Evolutionary conservation across 2,329 filamentous ascomycete species (phyloP).

Genomic region (Diplocarpon rosae): DNA sequence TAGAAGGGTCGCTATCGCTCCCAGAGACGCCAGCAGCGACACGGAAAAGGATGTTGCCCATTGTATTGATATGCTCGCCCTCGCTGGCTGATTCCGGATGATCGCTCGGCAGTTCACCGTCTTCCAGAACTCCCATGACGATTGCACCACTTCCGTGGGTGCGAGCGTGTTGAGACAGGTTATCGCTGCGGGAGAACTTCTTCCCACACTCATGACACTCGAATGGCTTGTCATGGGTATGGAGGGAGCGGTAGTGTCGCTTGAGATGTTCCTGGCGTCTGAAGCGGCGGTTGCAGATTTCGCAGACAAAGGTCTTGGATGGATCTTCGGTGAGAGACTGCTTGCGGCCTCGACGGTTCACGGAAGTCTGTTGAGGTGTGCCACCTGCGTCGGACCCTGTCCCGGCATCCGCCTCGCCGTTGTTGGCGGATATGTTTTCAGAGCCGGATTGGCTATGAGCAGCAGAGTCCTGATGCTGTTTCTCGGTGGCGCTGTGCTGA

Average conservation of each 20-base stretch:
- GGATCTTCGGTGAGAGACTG: conserved; percentile 96
- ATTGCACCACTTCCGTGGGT: conserved; percentile 87
- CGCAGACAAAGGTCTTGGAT: conserved; percentile 96
- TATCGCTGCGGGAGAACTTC: conserved; percentile 97
- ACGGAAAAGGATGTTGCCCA: conserved; percentile 74
- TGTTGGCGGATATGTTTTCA: conserved; percentile 30
- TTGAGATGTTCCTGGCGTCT: conserved; percentile 97
- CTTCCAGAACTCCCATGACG: conserved; percentile 78
- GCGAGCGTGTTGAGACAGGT: conserved; percentile 88
- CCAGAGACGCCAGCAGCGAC: conserved; percentile 63
- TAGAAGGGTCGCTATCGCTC: conserved; percentile 43
- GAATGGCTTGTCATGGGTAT: conserved; percentile 98
- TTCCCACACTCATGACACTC: conserved; percentile 97
- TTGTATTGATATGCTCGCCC: conserved; percentile 52
- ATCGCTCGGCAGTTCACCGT: conserved; percentile 45
- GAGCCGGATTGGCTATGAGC: conserved; percentile 33
- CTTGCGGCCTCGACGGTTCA: conserved; percentile 92
- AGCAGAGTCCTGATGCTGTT: conserved; percentile 20
- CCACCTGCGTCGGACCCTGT: conserved; percentile 30
- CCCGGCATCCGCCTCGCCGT: conserved; percentile 33
- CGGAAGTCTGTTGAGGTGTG: conserved; percentile 38
- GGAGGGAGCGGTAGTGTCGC: conserved; percentile 94
- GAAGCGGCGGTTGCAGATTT: conserved; percentile 93
- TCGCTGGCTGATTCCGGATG: conserved; percentile 31
- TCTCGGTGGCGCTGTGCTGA: conserved; percentile 21